These are phyloP conservation scores for Macrolepiota fuliginosa DNA, from an alignment of 768 basidiomycete species.

Conservation along the genomic window DNA sequence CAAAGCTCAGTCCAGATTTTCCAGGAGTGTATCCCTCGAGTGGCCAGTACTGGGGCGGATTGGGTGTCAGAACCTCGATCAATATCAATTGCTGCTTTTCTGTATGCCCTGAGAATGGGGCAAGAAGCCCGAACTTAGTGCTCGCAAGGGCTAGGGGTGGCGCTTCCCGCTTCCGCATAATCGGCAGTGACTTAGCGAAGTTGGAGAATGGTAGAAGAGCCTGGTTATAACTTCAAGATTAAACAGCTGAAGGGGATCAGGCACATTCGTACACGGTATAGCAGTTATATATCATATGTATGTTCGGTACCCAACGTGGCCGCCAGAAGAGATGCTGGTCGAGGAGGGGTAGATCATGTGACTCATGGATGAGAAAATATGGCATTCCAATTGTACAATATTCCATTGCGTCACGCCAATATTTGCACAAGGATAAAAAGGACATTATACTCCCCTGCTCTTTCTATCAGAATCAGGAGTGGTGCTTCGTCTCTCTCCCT, in stretches of 20 bases:
- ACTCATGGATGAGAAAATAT: too few species aligned
- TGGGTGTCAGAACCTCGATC: conserved; percentile 96
- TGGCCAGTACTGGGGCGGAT: conserved; percentile 98
- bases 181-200: conserved; percentile 75
- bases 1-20: conserved; percentile 82
- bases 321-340: too few species aligned
- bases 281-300: too few species aligned
- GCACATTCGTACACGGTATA: not conserved
- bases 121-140: conserved; percentile 93
- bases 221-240: not conserved
- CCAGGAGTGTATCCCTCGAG: conserved; percentile 70
- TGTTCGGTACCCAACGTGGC: too few species aligned
- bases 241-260: not conserved
- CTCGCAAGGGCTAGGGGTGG: conserved; percentile 98
- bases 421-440: too few species aligned
- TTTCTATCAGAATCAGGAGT: too few species aligned
- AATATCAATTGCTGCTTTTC: conserved; percentile 63
- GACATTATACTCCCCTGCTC: too few species aligned
- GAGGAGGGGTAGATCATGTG: too few species aligned
- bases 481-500: too few species aligned
- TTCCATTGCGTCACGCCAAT: too few species aligned
- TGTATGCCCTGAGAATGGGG: conserved; percentile 24
- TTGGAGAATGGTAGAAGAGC: conserved; percentile 52
- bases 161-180: conserved; percentile 68
- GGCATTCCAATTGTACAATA: too few species aligned